A percentile compares a stretch with the other conserved stretches of the same genome.
These are phyloP conservation scores for Calonectria honghensis DNA, from an alignment of 2,329 filamentous ascomycete species.

Conservation along the genomic window DNA sequence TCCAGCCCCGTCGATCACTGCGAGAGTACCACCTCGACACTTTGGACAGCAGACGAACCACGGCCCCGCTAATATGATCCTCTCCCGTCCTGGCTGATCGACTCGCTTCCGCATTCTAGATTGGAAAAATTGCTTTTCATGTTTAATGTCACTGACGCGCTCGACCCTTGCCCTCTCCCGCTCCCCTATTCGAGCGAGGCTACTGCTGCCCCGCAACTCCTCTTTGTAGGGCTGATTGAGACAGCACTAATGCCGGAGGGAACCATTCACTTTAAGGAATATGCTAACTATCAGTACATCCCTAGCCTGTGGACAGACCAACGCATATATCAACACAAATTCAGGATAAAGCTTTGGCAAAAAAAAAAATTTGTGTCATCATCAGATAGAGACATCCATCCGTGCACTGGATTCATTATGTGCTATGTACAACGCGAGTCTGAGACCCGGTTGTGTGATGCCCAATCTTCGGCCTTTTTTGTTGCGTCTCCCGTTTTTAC, in stretches of 20 bases:
- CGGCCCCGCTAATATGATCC: neutral
- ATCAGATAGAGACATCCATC: slow-evolving; percentile 17
- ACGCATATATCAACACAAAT: neutral
- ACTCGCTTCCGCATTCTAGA: slow-evolving; percentile 14
- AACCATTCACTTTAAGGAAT: neutral
- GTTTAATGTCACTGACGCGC: slow-evolving; percentile 13
- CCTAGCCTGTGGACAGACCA: neutral
- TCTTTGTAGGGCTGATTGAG: slow-evolving; percentile 2
- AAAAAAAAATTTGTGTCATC: slow-evolving; percentile 7
- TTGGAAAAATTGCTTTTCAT: slow-evolving; percentile 6
- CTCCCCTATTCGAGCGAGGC: slow-evolving; percentile 10
- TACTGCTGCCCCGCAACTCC: slow-evolving; percentile 2
- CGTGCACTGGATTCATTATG: slow-evolving; percentile 47
- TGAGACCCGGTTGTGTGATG: slow-evolving; percentile 38
- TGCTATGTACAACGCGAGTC: slow-evolving; percentile 45
- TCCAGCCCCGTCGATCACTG: slow-evolving; percentile 10
- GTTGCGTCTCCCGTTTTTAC: slow-evolving; percentile 17
- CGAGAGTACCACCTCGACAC: neutral
- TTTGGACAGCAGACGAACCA: neutral
- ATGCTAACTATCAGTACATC: neutral
- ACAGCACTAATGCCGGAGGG: neutral
- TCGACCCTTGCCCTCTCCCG: neutral
- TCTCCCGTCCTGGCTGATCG: slow-evolving; percentile 7
- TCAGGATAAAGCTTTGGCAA: neutral
- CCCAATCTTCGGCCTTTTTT: slow-evolving; percentile 25